These are phyloP conservation scores for Dimargaris cristalligena DNA, from an alignment of 192 early-diverging fungal genomes.

Conservation along the genomic window DNA sequence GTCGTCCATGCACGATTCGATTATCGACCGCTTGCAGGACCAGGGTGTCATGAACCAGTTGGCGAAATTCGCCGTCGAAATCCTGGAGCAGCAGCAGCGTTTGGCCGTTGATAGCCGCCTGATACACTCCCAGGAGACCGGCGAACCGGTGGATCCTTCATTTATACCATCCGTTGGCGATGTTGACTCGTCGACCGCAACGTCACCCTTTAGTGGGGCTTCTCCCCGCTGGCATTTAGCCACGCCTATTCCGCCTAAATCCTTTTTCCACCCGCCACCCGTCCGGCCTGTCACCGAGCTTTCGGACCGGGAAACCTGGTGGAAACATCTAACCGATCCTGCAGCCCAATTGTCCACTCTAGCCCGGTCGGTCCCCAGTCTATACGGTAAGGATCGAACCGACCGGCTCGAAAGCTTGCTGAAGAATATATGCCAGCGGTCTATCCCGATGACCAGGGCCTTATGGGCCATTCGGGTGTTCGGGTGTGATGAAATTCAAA, in stretches of 20 bases:
- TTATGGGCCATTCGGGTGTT: conserved; percentile 56
- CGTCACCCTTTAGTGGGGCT: not conserved
- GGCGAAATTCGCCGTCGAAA: conserved; percentile 21
- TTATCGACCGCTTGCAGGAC: conserved; percentile 24
- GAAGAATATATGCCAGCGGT: conserved; percentile 30
- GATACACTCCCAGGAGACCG: not conserved
- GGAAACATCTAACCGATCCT: conserved; percentile 21
- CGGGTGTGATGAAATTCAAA: conserved; percentile 41
- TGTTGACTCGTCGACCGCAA: not conserved
- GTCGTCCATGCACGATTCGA: conserved; percentile 19
- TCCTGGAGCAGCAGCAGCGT: conserved; percentile 18
- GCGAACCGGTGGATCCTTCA: not conserved
- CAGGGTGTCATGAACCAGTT: conserved; percentile 21
- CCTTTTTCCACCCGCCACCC: conserved; percentile 15
- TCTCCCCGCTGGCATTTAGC: conserved; percentile 9
- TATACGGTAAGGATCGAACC: too few relatives aligned
- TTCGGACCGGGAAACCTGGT: conserved; percentile 21
- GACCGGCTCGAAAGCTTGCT: conserved; percentile 44
- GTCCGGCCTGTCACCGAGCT: conserved; percentile 15
- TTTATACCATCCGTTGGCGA: not conserved
- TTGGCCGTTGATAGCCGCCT: conserved; percentile 11
- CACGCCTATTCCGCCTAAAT: conserved; percentile 4
- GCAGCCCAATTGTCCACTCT: conserved; percentile 21
- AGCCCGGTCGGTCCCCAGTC: conserved; percentile 17
- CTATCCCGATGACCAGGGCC: conserved; percentile 42